Evolutionary conservation across 768 basidiomycete species (phyloP).

Genomic region (Hydnomerulius pinastri): DNA sequence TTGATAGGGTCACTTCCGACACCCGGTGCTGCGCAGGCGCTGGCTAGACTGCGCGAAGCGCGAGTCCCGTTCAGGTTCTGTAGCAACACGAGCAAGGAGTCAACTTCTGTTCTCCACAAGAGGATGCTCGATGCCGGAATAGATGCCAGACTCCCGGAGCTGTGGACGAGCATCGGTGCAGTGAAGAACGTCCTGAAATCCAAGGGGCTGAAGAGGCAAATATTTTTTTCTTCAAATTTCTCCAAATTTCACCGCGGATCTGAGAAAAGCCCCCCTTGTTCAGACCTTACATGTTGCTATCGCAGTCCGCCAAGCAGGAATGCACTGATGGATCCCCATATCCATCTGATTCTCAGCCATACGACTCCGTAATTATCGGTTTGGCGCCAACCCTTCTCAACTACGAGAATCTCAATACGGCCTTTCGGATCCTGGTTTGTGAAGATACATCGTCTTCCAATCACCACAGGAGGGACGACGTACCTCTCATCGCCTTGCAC

Average conservation of each 20-base stretch:
- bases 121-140: conserved; percentile 53
- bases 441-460: conserved; percentile 28
- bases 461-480: conserved; percentile 3
- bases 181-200: conserved; percentile 47
- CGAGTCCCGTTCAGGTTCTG: conserved; percentile 53
- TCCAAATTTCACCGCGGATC: neutral
- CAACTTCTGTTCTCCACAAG: conserved; percentile 42
- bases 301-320: conserved; percentile 48
- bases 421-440: conserved; percentile 62
- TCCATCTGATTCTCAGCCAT: conserved; percentile 11
- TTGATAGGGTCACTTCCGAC: conserved; percentile 56
- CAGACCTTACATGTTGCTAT: conserved; percentile 61
- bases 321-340: conserved; percentile 23
- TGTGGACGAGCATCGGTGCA: conserved; percentile 68
- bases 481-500: conserved; percentile 60
- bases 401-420: conserved; percentile 60
- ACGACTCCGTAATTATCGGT: conserved; percentile 68
- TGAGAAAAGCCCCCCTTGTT: neutral
- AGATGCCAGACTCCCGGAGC: conserved; percentile 41
- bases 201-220: conserved; percentile 43
- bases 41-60: conserved; percentile 30
- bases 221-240: neutral
- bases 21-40: conserved; percentile 38
- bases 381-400: conserved; percentile 53
- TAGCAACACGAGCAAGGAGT: conserved; percentile 73